A percentile compares a stretch with the other conserved stretches of the same genome.
Evolutionary conservation across 352 stramenopile species (phyloP).

Genomic region (Phytophthora nicotianae): DNA sequence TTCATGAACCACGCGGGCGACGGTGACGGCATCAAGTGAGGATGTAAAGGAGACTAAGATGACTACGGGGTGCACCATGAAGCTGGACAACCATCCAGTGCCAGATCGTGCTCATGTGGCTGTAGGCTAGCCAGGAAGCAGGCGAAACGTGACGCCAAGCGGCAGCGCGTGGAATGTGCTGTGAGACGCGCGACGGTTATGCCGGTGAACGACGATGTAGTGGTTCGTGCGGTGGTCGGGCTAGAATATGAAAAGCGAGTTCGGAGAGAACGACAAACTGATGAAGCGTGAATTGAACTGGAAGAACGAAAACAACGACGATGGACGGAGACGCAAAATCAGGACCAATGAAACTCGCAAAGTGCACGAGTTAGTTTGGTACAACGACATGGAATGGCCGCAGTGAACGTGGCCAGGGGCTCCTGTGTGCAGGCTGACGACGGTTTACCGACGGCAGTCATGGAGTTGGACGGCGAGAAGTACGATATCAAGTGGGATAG

Average conservation of each 20-base stretch:
- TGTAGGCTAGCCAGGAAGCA: not conserved
- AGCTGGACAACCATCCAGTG: not conserved
- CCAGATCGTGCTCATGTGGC: not conserved
- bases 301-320: not conserved
- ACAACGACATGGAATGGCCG: not conserved
- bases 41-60: not conserved
- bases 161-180: not conserved
- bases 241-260: not conserved
- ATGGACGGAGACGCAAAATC: not conserved
- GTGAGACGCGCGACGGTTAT: not conserved
- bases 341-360: not conserved
- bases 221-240: not conserved
- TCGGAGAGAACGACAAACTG: not conserved
- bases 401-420: not conserved
- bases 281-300: not conserved
- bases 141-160: not conserved
- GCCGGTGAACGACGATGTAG: not conserved
- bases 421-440: not conserved
- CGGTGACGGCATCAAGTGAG: not conserved
- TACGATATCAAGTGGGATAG: not conserved
- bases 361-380: not conserved
- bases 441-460: not conserved
- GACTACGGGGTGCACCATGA: not conserved
- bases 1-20: not conserved
- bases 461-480: not conserved